Conservation (phyloP, 345 rosid species). For the Fremontodendron californicum region DNA sequence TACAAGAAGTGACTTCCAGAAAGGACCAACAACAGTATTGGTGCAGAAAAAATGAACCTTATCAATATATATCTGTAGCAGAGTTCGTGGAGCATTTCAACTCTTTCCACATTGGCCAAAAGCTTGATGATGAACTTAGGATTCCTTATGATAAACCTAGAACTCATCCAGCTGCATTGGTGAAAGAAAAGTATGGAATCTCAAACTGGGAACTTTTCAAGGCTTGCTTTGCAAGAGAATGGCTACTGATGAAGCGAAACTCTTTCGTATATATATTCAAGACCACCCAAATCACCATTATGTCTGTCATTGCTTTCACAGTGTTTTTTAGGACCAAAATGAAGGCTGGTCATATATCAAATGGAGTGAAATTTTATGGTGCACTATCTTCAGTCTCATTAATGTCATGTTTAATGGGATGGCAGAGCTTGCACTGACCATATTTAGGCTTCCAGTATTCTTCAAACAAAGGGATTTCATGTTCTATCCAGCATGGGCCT, state of each 20-base stretch:
- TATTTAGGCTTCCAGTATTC: constrained; percentile 51
- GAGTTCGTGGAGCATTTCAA: constrained; percentile 39
- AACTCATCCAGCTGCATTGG: constrained; percentile 54
- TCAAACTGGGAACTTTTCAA: constrained; percentile 54
- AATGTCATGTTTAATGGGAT: constrained; percentile 60
- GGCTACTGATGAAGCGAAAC: constrained; percentile 54
- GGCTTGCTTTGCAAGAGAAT: constrained; percentile 55
- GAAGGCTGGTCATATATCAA: constrained; percentile 27
- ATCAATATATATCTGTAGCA: constrained; percentile 35
- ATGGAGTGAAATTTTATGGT: constrained; percentile 43
- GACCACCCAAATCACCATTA: constrained; percentile 48
- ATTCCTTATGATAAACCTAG: constrained; percentile 39
- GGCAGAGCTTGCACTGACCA: constrained; percentile 56
- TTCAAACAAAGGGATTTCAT: constrained; percentile 52
- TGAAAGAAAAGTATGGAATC: constrained; percentile 47
- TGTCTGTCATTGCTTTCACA: constrained; percentile 51
- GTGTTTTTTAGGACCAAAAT: constrained; percentile 46
- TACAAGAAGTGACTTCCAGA: constrained; percentile 57
- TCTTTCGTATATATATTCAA: constrained; percentile 48
- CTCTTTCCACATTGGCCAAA: constrained; percentile 39
- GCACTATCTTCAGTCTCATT: constrained; percentile 51
- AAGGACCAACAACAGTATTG: constrained; percentile 64
- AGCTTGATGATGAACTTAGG: constrained; percentile 33
- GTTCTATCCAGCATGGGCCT: constrained; percentile 68
- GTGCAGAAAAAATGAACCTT: constrained; percentile 33